A percentile compares a stretch with the other conserved stretches of the same genome.
phyloP scores from a whole-genome alignment of 768 basidiomycete genomes.

The Amanita brunnescens region DNA sequence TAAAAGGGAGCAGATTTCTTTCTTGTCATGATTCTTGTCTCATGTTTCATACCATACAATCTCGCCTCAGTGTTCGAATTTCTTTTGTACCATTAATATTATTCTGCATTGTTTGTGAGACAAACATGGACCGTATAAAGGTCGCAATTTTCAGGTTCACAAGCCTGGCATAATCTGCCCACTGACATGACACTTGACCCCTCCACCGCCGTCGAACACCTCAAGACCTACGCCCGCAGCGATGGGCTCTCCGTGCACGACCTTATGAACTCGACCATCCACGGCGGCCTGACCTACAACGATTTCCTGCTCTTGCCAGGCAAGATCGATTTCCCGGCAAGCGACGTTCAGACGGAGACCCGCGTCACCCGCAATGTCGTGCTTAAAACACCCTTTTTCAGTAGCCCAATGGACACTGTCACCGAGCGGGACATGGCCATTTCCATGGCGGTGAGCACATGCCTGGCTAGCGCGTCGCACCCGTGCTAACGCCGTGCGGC shows the following conservation, averaged over 20 bases:
- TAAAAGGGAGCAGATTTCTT: conserved; percentile 20
- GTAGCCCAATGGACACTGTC: conserved; percentile 99
- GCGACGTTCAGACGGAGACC: conserved; percentile 73
- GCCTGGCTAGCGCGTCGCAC: conserved; percentile 7
- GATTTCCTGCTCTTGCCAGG: conserved; percentile 94
- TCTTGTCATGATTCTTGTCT: conserved; percentile 7
- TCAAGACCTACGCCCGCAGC: conserved; percentile 54
- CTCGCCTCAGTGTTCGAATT: conserved; percentile 8
- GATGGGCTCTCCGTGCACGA: conserved; percentile 85
- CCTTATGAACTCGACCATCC: conserved; percentile 78
- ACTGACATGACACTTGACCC: conserved; percentile 42
- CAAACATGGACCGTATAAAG: neutral
- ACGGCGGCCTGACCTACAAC: conserved; percentile 96
- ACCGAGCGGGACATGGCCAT: conserved; percentile 95
- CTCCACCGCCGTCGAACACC: conserved; percentile 63
- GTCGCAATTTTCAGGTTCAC: neutral
- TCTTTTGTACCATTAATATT: conserved; percentile 6
- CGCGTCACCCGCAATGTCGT: conserved; percentile 84
- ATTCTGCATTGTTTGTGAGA: neutral
- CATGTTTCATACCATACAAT: conserved; percentile 10
- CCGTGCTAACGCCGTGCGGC: neutral
- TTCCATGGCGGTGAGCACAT: conserved; percentile 71
- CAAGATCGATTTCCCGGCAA: conserved; percentile 88
- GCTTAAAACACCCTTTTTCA: conserved; percentile 93
- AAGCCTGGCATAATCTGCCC: conserved; percentile 6